phyloP scores from a whole-genome alignment of 768 basidiomycete genomes.

The Lactarius trivialis region DNA sequence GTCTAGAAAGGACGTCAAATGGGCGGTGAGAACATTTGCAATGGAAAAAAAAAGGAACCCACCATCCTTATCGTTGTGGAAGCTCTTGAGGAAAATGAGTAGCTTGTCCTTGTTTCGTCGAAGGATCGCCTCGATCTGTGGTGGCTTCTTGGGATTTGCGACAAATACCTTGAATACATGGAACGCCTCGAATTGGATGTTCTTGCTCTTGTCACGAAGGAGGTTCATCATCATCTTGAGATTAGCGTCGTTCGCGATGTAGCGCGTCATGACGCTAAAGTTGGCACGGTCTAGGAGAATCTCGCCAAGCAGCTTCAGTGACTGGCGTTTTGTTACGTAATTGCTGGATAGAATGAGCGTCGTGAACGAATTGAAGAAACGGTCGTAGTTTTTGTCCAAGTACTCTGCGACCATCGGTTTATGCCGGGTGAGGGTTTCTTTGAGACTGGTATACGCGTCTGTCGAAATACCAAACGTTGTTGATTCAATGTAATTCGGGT shows the following conservation, averaged over 20 bases:
- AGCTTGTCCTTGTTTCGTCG: slow-evolving; percentile 93
- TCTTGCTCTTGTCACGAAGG: slow-evolving; percentile 95
- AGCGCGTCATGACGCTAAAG: slow-evolving; percentile 97
- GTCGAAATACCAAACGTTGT: slow-evolving; percentile 98
- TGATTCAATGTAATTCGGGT: slow-evolving; percentile 93
- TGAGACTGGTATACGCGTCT: slow-evolving; percentile 95
- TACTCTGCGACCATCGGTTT: slow-evolving; percentile 98
- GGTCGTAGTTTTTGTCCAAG: slow-evolving; percentile 94
- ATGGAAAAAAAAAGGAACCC: slow-evolving; percentile 26
- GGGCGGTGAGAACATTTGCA: not conserved
- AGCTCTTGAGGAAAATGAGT: slow-evolving; percentile 78
- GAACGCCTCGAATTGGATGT: slow-evolving; percentile 99
- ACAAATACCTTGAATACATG: slow-evolving; percentile 99
- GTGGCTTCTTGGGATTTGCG: slow-evolving; percentile 98
- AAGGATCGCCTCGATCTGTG: slow-evolving; percentile 87
- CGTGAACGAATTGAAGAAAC: slow-evolving; percentile 94
- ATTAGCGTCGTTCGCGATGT: slow-evolving; percentile 92
- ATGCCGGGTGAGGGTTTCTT: slow-evolving; percentile 94
- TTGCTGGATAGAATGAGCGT: slow-evolving; percentile 88
- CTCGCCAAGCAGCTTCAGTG: slow-evolving; percentile 94
- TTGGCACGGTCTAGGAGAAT: slow-evolving; percentile 97
- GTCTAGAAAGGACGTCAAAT: slow-evolving; percentile 39
- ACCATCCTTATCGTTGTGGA: slow-evolving; percentile 99
- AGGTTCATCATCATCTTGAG: slow-evolving; percentile 99
- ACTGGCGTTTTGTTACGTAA: slow-evolving; percentile 99